A percentile compares a stretch with the other conserved stretches of the same genome.
These are phyloP conservation scores for Erysimum pusillum DNA, from an alignment of 441 rosid species.

Conservation along the genomic window DNA sequence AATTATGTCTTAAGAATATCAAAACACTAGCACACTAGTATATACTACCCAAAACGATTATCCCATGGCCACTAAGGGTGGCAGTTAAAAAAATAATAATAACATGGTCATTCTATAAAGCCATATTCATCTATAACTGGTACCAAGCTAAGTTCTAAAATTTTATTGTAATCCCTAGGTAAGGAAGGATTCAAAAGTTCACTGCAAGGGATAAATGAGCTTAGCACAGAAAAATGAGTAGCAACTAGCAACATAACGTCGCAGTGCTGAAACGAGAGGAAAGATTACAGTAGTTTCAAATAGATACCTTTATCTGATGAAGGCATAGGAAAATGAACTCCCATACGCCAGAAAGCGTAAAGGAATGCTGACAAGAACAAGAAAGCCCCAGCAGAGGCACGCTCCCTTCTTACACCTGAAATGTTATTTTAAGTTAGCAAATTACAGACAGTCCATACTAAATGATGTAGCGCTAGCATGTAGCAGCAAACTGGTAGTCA, in stretches of 20 bases:
- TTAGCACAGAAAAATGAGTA: background rate
- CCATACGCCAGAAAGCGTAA: conserved; percentile 99
- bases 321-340: conserved; percentile 99
- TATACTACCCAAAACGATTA: background rate
- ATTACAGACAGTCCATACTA: conserved; percentile 1
- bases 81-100: background rate
- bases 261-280: conserved; percentile 6
- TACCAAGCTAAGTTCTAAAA: background rate
- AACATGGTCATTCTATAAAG: conserved; percentile 8
- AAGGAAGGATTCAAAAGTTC: background rate
- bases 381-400: conserved; percentile 92
- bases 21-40: conserved; percentile 8
- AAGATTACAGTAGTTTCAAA: conserved; percentile 22
- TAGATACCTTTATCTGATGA: conserved; percentile 78
- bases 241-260: background rate
- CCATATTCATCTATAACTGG: background rate
- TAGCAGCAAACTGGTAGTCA: conserved; percentile 4
- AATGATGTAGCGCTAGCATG: background rate
- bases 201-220: background rate
- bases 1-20: background rate
- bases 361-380: conserved; percentile 89
- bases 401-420: conserved; percentile 88
- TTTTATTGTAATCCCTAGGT: background rate
- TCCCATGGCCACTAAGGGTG: background rate
- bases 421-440: conserved; percentile 28